Evolutionary conservation across 345 rosid species (phyloP).

Genomic region (Conringia planisiliqua): DNA sequence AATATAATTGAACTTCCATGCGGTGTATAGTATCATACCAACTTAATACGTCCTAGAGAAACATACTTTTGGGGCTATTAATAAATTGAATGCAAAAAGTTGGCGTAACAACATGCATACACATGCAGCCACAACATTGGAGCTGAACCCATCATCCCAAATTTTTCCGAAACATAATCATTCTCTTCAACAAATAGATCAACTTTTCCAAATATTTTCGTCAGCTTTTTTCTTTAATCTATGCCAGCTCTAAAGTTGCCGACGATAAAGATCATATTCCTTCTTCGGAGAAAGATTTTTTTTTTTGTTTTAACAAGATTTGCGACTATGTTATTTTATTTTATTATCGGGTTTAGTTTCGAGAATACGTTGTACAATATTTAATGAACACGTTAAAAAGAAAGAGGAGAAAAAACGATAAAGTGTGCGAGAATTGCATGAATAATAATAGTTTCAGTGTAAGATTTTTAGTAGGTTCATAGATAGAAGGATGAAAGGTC

Average conservation of each 20-base stretch:
- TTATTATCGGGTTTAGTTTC: not conserved
- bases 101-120: not conserved
- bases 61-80: not conserved
- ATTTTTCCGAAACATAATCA: constrained; percentile 13
- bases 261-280: not conserved
- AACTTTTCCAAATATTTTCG: not conserved
- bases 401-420: not conserved
- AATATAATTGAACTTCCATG: not conserved
- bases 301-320: no score
- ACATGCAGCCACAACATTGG: not conserved
- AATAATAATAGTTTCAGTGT: not conserved
- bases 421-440: not conserved
- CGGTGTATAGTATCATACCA: not conserved
- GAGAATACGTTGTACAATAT: not conserved
- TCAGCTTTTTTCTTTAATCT: not conserved
- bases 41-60: not conserved
- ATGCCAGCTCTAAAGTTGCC: constrained; percentile 10
- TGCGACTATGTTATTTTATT: not conserved
- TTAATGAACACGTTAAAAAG: not conserved
- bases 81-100: not conserved
- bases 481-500: not conserved
- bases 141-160: not conserved
- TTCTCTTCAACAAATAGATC: not conserved
- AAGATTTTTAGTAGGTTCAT: not conserved
- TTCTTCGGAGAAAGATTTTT: no score